phyloP scores from a whole-genome alignment of 768 basidiomycete genomes.

The Boletus fagicola region DNA sequence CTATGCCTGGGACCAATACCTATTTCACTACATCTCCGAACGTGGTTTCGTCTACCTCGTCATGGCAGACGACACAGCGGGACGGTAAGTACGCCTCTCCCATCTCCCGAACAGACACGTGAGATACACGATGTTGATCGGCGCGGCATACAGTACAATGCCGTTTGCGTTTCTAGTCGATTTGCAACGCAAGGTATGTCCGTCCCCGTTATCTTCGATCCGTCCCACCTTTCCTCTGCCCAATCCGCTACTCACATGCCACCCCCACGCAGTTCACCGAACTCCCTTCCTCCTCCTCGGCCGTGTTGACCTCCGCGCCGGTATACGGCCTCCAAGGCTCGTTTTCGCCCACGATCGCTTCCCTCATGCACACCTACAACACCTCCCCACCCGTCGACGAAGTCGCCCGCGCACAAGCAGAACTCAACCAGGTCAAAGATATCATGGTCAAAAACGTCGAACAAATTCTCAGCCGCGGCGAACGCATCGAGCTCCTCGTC shows the following conservation, averaged over 20 bases:
- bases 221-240: too few species aligned
- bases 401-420: constrained; percentile 83
- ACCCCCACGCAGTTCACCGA: constrained; percentile 49
- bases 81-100: constrained; percentile 53
- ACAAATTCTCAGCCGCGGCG: constrained; percentile 90
- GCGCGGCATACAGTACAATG: constrained; percentile 57
- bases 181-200: constrained; percentile 71
- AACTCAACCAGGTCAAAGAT: constrained; percentile 88
- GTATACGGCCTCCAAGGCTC: constrained; percentile 68
- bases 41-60: constrained; percentile 85
- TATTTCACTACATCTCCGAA: constrained; percentile 93
- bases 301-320: constrained; percentile 44
- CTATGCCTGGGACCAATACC: constrained; percentile 90
- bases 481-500: constrained; percentile 92
- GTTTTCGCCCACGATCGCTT: constrained; percentile 66
- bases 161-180: constrained; percentile 93
- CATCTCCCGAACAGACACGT: neutral
- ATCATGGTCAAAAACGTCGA: constrained; percentile 99
- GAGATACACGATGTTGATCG: neutral
- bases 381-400: constrained; percentile 87
- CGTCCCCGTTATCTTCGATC: neutral
- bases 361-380: constrained; percentile 85
- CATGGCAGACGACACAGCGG: constrained; percentile 92
- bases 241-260: neutral
- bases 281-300: constrained; percentile 63